These are phyloP conservation scores for Kazachstania sp. DNA, from an alignment of 1,139 yeast species.

Conservation along the genomic window DNA sequence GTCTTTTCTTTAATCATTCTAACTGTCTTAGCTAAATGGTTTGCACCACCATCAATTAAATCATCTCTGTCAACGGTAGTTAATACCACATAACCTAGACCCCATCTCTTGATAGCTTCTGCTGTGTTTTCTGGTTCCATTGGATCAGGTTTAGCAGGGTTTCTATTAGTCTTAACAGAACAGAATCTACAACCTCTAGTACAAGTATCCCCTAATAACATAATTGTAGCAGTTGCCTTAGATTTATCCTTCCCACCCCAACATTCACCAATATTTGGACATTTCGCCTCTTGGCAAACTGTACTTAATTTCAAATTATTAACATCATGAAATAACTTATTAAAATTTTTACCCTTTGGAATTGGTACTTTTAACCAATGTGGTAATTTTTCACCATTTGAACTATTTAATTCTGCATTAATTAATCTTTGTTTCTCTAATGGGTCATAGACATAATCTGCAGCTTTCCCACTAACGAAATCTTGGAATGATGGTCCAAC, in stretches of 20 bases:
- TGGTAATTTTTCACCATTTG: slow-evolving; percentile 46
- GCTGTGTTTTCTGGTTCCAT: slow-evolving; percentile 97
- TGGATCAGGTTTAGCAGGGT: slow-evolving; percentile 86
- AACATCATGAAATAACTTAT: slow-evolving; percentile 74
- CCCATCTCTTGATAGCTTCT: slow-evolving; percentile 97
- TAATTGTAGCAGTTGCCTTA: slow-evolving; percentile 96
- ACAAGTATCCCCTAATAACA: slow-evolving; percentile 97
- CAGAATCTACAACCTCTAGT: slow-evolving; percentile 98
- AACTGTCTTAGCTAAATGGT: slow-evolving; percentile 86
- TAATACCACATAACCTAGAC: slow-evolving; percentile 92
- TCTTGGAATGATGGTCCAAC: slow-evolving; percentile 93
- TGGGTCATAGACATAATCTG: slow-evolving; percentile 56
- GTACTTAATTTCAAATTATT: slow-evolving; percentile 84
- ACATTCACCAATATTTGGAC: slow-evolving; percentile 98
- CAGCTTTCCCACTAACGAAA: slow-evolving; percentile 73
- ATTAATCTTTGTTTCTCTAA: slow-evolving; percentile 55
- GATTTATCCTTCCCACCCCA: slow-evolving; percentile 95
- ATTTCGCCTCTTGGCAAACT: slow-evolving; percentile 96
- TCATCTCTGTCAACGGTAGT: slow-evolving; percentile 99
- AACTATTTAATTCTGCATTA: slow-evolving; percentile 22
- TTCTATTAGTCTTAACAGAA: slow-evolving; percentile 85
- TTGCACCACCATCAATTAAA: slow-evolving; percentile 84
- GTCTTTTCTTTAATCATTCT: slow-evolving; percentile 75
- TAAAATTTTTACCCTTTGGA: slow-evolving; percentile 82
- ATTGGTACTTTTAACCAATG: slow-evolving; percentile 92